Evolutionary conservation across 441 rosid genomes (phyloP).

Genomic region (Hypseocharis bilobata): DNA sequence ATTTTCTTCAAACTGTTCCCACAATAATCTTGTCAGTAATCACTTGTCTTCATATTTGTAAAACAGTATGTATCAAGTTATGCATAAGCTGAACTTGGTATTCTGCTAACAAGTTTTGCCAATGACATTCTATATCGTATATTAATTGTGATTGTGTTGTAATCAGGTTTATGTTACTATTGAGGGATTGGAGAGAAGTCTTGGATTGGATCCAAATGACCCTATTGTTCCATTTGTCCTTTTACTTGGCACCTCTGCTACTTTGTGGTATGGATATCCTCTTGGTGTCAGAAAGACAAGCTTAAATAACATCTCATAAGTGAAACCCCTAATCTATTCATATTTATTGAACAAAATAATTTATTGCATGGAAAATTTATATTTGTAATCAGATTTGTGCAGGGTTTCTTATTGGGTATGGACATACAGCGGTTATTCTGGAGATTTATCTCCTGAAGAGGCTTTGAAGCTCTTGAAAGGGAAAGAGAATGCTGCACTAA

Average conservation of each 20-base stretch:
- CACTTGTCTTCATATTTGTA: background rate
- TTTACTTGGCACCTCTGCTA: conserved; percentile 54
- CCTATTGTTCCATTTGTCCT: conserved; percentile 66
- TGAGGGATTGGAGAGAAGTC: conserved; percentile 60
- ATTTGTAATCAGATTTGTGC: conserved; percentile 68
- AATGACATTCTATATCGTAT: background rate
- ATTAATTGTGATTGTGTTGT: conserved; percentile 16
- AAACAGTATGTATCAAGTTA: background rate
- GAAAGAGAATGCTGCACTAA: conserved; percentile 57
- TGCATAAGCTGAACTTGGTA: conserved; percentile 11
- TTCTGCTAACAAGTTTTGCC: conserved; percentile 2
- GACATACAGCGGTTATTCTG: conserved; percentile 79
- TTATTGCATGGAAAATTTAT: conserved; percentile 34
- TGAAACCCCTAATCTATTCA: too few species aligned
- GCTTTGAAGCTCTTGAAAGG: conserved; percentile 66
- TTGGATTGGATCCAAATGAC: conserved; percentile 80
- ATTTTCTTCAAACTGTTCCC: conserved; percentile 8
- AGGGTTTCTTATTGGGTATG: conserved; percentile 74
- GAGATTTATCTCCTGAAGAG: conserved; percentile 72
- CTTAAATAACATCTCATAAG: too few species aligned
- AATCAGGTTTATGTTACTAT: conserved; percentile 52
- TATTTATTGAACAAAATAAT: conserved; percentile 8
- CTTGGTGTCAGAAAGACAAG: conserved; percentile 18
- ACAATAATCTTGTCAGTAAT: conserved; percentile 3
- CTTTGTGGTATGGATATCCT: conserved; percentile 69